Evolutionary conservation across 495 filamentous ascomycete genomes (phyloP), one percentile per base, ranked within the genome.

Genomic region (Mycothermus thermophilus): DNA sequence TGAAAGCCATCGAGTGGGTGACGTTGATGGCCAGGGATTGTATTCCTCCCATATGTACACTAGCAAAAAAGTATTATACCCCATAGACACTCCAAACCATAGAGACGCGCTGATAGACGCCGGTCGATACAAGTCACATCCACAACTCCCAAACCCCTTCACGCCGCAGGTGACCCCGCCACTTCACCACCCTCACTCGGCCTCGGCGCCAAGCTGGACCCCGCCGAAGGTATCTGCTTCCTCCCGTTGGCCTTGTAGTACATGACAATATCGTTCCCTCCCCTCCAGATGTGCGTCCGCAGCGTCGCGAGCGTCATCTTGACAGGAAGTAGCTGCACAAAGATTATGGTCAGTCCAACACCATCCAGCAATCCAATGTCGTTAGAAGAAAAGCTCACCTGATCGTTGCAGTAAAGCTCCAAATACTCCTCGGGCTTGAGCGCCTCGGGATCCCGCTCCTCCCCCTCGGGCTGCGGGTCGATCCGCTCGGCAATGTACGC

Each of bases 241-340:
- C 72, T 72, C 15, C 84, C 85, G 44, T 94, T 96, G 19, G 83
- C 69, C 50, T 86, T 88, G 68, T 96, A 97, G 43, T 82, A 74
- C 23, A 97, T 63, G 19, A 92, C 56, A 47, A 97, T 80, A 55
- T 97, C 90, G 34, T 80, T 84, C 9, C 82, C 80, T 16, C 79
- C 81, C 42, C 90, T 82, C 90, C 92, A 97, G 29, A 96, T 64
- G 47, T 93, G 83, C 5, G 83, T 74, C 30, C 84, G 77, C 17
- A 97, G 74, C 0, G 87, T 95, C 14, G 84, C 84, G 7, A 97
- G 70, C 27, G 81, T 95, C 81, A 93, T 93, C 8, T 79, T 80
- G 13, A 60, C 59, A 10, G 63, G 60, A 37, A 75, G 48, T 41
- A 68, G 41, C 64, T 72, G 32, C 15, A 14, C 14, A 25, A 25